phyloP scores from a whole-genome alignment of 1,139 yeast genomes.

The Arxiozyma heterogenica region DNA sequence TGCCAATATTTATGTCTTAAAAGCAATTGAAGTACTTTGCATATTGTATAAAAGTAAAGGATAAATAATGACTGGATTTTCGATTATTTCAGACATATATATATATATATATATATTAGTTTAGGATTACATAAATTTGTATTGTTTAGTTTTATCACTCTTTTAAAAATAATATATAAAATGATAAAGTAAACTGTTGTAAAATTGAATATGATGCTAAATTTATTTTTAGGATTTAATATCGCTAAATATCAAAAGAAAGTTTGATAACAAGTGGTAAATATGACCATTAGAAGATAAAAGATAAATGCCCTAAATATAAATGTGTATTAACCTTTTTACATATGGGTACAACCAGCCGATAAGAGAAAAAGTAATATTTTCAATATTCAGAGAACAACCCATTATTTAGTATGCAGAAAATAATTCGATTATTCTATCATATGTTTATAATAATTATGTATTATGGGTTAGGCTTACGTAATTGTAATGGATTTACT shows the following conservation, averaged over 20 bases:
- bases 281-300: not conserved
- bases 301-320: not conserved
- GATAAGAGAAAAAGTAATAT: too few species aligned
- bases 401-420: not conserved
- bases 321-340: too few species aligned
- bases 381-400: not conserved
- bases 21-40: not conserved
- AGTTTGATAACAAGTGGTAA: too few species aligned
- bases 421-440: not conserved
- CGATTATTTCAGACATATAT: too few species aligned
- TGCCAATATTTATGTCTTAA: not conserved
- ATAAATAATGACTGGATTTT: not conserved
- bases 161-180: too few species aligned
- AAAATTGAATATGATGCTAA: not conserved
- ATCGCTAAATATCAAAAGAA: too few species aligned
- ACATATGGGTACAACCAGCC: not conserved
- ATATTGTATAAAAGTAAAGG: too few species aligned
- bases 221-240: too few species aligned
- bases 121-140: not conserved
- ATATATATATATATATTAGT: too few species aligned
- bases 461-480: constrained; percentile 8
- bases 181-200: too few species aligned
- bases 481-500: constrained; percentile 14
- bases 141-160: not conserved
- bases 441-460: not conserved